phyloP scores from a whole-genome alignment of 306 rosid genomes.

The Citrullus amarus region DNA sequence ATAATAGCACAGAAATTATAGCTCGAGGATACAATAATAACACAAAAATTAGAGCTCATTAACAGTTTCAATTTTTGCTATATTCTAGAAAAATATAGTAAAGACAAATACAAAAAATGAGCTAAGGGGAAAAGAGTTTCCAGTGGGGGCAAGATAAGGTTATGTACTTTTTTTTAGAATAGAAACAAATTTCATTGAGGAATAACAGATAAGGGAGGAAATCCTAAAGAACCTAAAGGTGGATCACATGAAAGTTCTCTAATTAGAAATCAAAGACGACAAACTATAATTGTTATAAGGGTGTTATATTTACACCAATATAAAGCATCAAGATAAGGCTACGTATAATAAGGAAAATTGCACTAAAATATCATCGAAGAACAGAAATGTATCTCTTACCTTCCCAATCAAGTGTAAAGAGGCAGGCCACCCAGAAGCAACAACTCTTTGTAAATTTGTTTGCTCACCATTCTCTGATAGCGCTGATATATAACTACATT shows the following conservation, averaged over 20 bases:
- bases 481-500: conserved; percentile 80
- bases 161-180: not conserved
- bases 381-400: conserved; percentile 26
- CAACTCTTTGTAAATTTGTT: conserved; percentile 41
- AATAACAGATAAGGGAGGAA: no score
- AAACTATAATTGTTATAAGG: no score
- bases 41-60: not conserved
- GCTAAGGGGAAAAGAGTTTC: not conserved
- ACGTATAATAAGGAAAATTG: not conserved
- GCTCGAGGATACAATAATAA: not conserved
- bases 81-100: not conserved
- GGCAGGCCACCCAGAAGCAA: conserved; percentile 91
- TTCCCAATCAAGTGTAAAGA: conserved; percentile 89
- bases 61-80: not conserved
- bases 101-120: not conserved
- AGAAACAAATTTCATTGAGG: no score
- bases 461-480: conserved; percentile 54
- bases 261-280: no score
- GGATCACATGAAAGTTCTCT: no score
- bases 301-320: no score
- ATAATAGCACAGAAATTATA: not conserved
- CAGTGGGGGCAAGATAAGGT: not conserved
- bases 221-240: no score
- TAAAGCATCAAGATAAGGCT: not conserved
- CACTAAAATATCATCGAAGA: conserved; percentile 4